Conservation (phyloP, 208 protist genomes). For the Trypanosomatidae sp. region DNA sequence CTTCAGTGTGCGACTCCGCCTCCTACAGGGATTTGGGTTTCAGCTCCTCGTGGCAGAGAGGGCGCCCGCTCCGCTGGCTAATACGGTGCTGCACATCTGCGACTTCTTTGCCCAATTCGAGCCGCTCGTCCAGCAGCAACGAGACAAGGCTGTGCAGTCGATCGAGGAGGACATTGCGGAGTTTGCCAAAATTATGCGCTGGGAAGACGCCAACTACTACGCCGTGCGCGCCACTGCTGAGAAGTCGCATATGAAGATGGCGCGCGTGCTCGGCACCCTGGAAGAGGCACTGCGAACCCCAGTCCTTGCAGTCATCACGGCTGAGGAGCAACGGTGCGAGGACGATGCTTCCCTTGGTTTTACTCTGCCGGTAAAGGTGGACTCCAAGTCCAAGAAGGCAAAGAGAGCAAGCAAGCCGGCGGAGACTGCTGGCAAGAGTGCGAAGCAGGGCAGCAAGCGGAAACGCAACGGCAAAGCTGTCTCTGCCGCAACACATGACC, state of each 20-base stretch:
- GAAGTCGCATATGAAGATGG: constrained; percentile 96
- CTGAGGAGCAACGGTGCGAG: constrained; percentile 83
- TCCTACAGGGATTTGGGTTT: constrained; percentile 66
- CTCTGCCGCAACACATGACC: not conserved
- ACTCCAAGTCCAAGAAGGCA: constrained; percentile 22
- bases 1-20: constrained; percentile 63
- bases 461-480: constrained; percentile 27
- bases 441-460: constrained; percentile 21
- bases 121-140: constrained; percentile 39
- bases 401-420: constrained; percentile 2
- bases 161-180: constrained; percentile 89
- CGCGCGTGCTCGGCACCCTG: constrained; percentile 65
- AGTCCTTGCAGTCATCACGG: constrained; percentile 51
- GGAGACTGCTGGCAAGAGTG: constrained; percentile 3
- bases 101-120: constrained; percentile 89
- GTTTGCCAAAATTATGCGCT: constrained; percentile 90
- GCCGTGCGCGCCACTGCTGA: constrained; percentile 93
- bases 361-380: constrained; percentile 15
- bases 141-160: constrained; percentile 43
- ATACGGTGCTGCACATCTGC: constrained; percentile 73
- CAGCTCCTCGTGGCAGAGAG: constrained; percentile 54
- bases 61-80: constrained; percentile 50
- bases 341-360: constrained; percentile 83
- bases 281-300: constrained; percentile 78
- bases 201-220: constrained; percentile 96